Evolutionary conservation across 306 rosid genomes (phyloP), one percentile per base, ranked within the genome.

Genomic region (Pterocarpus santalinus): DNA sequence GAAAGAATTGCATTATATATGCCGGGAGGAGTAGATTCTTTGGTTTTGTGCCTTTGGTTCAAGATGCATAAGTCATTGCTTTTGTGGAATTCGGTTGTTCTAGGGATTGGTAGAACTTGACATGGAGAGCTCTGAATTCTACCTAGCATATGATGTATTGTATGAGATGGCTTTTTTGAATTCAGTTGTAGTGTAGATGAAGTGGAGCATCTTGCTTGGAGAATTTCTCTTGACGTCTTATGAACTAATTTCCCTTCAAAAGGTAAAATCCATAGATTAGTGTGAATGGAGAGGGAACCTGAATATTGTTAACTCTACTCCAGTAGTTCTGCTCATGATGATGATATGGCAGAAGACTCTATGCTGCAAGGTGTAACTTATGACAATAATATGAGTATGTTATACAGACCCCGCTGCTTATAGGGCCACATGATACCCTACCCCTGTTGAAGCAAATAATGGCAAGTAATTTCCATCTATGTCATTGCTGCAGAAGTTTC

Each of bases 1-100:
- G 75, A 80, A 87, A 80, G 92, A 78, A 22, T 80, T 95, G 90
- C 91, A 87, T 77, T 85, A 86, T 70, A 47, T 78, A 5, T 67
- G 82, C 34, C 78, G 53, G 73, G 86, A 87, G 70, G 72, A 69
- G 7, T 86, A 83, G 76, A 38, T 53, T 72, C 11, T 52, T 35
- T 36, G 43, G 13, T 52, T 43, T 12, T 49, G 6, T 44, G 17
- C 35, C 15, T 35, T 79, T 47, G 56, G 68, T 72, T 57, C 16
- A 4, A 69, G 35, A 15, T 68, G 65, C 47, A 16, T 12, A 7
- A 70, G 6, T 7, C 10, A 16, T 63, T 28, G 12, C 43, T 64
- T 79, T 86, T 22, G 39, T 69, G 4, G 8, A 67, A 44, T 65
- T 80, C 39, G 0, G 49, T 35, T 58, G 41, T 13, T 73, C 56